Evolutionary conservation across 768 basidiomycete species (phyloP).

Genomic region (Kwoniella dejecticola): DNA sequence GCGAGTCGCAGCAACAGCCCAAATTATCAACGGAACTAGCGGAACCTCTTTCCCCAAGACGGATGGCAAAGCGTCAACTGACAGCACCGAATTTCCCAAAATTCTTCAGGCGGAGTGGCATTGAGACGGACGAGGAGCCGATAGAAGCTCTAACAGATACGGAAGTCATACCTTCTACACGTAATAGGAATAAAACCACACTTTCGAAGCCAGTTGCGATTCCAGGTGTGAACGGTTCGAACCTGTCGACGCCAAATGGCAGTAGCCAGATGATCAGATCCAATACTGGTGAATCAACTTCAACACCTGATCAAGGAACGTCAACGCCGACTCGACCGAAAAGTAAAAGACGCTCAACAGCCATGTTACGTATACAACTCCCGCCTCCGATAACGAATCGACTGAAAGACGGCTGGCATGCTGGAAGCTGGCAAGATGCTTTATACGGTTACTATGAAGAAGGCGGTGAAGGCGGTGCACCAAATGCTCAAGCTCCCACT

Average conservation of each 20-base stretch:
- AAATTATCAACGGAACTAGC: neutral
- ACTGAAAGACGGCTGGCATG: slow-evolving; percentile 42
- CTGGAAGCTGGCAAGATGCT: slow-evolving; percentile 49
- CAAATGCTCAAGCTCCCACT: neutral
- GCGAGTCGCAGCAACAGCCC: slow-evolving; percentile 1
- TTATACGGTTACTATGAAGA: slow-evolving; percentile 41
- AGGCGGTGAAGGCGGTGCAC: neutral
- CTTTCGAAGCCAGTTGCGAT: slow-evolving; percentile 13
- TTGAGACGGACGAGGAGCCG: slow-evolving; percentile 10
- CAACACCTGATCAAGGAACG: neutral
- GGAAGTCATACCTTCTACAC: slow-evolving; percentile 7
- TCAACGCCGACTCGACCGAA: slow-evolving; percentile 22
- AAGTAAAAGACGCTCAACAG: slow-evolving; percentile 7
- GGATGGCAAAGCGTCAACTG: slow-evolving; percentile 10
- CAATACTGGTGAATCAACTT: slow-evolving; percentile 2
- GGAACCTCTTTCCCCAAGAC: neutral
- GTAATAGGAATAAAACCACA: slow-evolving; percentile 3
- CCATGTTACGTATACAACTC: slow-evolving; percentile 24
- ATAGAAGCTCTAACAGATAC: slow-evolving; percentile 20
- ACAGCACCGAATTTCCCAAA: slow-evolving; percentile 24
- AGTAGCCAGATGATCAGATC: neutral
- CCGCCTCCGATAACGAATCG: slow-evolving; percentile 33
- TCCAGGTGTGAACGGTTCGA: neutral
- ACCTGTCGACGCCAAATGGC: neutral
- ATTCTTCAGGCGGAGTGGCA: slow-evolving; percentile 12